Conservation (phyloP, 2,329 filamentous ascomycete genomes). For the Scedosporium apiospermum region DNA sequence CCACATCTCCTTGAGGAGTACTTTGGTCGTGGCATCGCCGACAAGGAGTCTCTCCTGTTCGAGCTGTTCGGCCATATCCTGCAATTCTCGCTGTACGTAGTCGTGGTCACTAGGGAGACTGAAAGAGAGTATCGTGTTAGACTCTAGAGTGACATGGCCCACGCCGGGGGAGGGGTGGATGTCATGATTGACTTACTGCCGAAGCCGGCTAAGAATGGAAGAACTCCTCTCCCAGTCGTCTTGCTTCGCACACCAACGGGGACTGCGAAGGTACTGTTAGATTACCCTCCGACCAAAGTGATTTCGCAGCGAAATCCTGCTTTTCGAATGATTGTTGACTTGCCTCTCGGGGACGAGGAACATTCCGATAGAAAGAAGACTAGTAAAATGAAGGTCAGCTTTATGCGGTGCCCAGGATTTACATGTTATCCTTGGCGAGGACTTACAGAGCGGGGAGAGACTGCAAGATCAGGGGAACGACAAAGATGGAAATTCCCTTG, state of each 20-base stretch:
- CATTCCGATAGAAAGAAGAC: slow-evolving; percentile 49
- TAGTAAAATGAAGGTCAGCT: slow-evolving; percentile 10
- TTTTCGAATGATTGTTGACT: not conserved
- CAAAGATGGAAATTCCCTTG: slow-evolving; percentile 38
- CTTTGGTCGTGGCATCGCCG: slow-evolving; percentile 42
- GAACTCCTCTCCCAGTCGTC: slow-evolving; percentile 59
- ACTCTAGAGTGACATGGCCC: no score
- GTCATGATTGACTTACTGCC: slow-evolving; percentile 17
- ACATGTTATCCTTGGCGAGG: not conserved
- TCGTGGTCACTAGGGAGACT: slow-evolving; percentile 43
- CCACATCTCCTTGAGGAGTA: slow-evolving; percentile 56
- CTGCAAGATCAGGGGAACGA: slow-evolving; percentile 57
- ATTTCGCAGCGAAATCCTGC: no score
- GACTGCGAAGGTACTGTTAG: slow-evolving; percentile 30
- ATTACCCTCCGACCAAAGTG: no score
- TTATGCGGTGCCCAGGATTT: not conserved
- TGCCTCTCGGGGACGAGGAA: slow-evolving; percentile 43
- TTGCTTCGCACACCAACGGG: slow-evolving; percentile 57
- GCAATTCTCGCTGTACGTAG: slow-evolving; percentile 49
- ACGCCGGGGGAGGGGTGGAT: slow-evolving; percentile 21
- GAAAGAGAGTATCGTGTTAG: not conserved
- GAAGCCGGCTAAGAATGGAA: slow-evolving; percentile 41
- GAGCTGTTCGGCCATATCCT: slow-evolving; percentile 52
- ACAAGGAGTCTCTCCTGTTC: slow-evolving; percentile 50
- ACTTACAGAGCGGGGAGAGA: slow-evolving; percentile 48